Base-by-base conservation (phyloP, 2,329 filamentous ascomycete genomes). In the Dothidotthia symphoricarpi region DNA sequence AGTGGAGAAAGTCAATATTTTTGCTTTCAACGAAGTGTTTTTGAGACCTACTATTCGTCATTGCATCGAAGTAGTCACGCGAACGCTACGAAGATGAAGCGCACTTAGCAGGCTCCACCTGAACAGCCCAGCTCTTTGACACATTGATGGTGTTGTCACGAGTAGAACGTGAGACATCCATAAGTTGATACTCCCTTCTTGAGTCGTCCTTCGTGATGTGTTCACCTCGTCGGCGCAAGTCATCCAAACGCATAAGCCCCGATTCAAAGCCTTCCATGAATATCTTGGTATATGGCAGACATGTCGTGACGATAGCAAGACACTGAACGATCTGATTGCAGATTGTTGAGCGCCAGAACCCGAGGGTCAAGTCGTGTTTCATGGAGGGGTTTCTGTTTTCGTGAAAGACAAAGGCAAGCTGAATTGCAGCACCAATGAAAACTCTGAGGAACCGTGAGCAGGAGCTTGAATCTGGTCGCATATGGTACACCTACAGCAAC, bases 201-300 rank as follows among this genome's bases (percentile, higher is more conserved):
- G 45, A 48, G 22, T 41, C 38, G 10, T 43, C 41, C 24, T 43
- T 45, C 6, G 36, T 39, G 6, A 33, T 43, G 14, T 48, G 28
- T 13, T 49, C 45, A 36, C 40, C 47, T 16, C 40, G 35, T 15
- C 49, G 35, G 9, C 49, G 43, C 15, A 38, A 22, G 14, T 57
- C 53, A 26, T 59, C 53, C 3, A 55, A 35, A 6, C 56, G 49
- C 14, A 60, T 45, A 0, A 56, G 37, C 3, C 54, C 55, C 3
- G 49, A 54, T 15, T 61, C 59, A n/a, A 60, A 47, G 3, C 51
- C 51, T 24, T 60, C 48, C 47, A 63, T 51, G 31, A 61, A 57
- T 2, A 57, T 43, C 22, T 56, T 60, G 16, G 54, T 51, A 38
- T 59, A 62, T 1, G 57, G 53, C 12, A 62, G 45, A 33, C 53